phyloP scores from a whole-genome alignment of 805 yeast species.

The Brettanomyces naardenensis region DNA sequence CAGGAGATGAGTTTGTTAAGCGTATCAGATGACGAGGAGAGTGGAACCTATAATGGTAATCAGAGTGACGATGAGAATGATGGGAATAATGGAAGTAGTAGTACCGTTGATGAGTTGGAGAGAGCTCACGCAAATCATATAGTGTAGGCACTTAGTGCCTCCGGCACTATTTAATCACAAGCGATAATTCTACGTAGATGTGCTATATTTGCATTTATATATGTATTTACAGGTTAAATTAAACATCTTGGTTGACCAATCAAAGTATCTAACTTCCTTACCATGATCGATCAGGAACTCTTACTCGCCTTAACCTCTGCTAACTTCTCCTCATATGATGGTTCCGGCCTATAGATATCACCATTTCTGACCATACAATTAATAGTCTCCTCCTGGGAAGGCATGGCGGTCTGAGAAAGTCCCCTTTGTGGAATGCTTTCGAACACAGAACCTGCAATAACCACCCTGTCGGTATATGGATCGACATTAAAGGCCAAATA shows the following conservation, averaged over 20 bases:
- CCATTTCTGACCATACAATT: constrained; percentile 26
- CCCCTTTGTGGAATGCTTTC: constrained; percentile 41
- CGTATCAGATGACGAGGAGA: constrained; percentile 11
- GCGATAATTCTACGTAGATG: no score
- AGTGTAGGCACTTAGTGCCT: not conserved
- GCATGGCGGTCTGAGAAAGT: constrained; percentile 20
- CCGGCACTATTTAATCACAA: no score
- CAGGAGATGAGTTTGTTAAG: constrained; percentile 19
- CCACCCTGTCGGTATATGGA: constrained; percentile 47
- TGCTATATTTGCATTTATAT: no score
- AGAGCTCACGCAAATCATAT: constrained; percentile 4
- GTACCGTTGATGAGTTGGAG: constrained; percentile 12
- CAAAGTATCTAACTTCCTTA: not conserved
- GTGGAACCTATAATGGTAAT: not conserved
- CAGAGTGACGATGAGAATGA: constrained; percentile 3
- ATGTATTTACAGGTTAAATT: constrained; percentile 3
- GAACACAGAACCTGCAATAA: constrained; percentile 60
- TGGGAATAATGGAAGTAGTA: constrained; percentile 12
- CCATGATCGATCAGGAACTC: not conserved
- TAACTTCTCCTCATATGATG: constrained; percentile 17
- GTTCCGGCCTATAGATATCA: constrained; percentile 30
- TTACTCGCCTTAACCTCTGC: not conserved
- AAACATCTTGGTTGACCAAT: not conserved
- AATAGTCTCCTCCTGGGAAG: constrained; percentile 22
- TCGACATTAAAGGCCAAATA: constrained; percentile 56